Conservation (phyloP, 768 basidiomycete genomes). For the Hypholoma sublateritium region DNA sequence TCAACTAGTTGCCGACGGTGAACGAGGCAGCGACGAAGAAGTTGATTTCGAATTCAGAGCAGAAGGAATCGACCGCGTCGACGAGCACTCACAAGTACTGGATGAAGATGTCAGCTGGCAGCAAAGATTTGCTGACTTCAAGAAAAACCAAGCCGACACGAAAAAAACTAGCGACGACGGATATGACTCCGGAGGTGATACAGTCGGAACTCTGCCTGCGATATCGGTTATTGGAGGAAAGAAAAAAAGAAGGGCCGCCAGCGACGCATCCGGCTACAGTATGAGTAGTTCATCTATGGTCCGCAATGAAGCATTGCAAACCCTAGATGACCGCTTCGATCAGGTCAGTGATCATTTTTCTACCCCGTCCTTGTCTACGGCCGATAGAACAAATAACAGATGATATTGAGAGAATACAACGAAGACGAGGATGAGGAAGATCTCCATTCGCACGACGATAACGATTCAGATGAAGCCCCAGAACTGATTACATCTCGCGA, state of each 20-base stretch:
- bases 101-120: constrained; percentile 63
- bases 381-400: constrained; percentile 28
- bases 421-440: constrained; percentile 54
- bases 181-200: constrained; percentile 71
- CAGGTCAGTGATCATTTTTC: constrained; percentile 51
- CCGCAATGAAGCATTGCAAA: constrained; percentile 85
- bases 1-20: constrained; percentile 71
- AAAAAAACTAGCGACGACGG: constrained; percentile 48
- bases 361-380: not conserved
- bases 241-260: constrained; percentile 69
- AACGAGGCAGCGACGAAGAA: constrained; percentile 59
- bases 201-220: constrained; percentile 68
- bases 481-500: constrained; percentile 79
- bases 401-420: constrained; percentile 83
- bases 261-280: constrained; percentile 90
- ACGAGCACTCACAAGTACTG: constrained; percentile 21
- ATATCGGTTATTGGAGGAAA: constrained; percentile 82
- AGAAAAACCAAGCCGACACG: constrained; percentile 54
- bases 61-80: constrained; percentile 33
- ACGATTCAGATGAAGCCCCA: constrained; percentile 62
- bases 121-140: constrained; percentile 78
- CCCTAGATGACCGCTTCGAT: constrained; percentile 92
- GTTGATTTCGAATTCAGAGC: constrained; percentile 70
- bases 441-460: constrained; percentile 29
- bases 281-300: constrained; percentile 98